phyloP scores from a whole-genome alignment of 2,329 filamentous ascomycete genomes.

The Xylariomycetidae sp. region DNA sequence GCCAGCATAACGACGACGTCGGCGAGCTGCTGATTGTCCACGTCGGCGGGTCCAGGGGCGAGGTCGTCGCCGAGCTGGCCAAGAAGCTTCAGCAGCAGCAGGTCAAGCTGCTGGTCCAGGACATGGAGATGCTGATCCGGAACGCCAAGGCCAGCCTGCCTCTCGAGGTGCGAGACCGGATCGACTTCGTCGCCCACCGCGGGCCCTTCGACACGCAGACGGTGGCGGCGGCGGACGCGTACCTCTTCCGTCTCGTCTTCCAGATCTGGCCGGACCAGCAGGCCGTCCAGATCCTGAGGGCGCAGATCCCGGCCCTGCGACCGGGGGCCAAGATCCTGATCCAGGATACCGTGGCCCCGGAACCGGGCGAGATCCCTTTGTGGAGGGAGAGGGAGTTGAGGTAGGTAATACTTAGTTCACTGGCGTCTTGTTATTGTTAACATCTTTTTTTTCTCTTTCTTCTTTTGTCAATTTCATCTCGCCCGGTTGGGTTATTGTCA shows the following conservation, averaged over 20 bases:
- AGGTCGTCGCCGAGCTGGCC: constrained; percentile 7
- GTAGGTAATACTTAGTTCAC: too few species aligned
- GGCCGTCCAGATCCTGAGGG: constrained; percentile 4
- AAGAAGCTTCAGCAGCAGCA: neutral
- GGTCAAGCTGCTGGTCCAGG: neutral
- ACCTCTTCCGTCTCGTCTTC: constrained; percentile 8
- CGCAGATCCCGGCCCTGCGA: constrained; percentile 7
- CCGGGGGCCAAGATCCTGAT: constrained; percentile 6
- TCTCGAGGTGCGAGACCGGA: constrained; percentile 1
- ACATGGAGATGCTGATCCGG: neutral
- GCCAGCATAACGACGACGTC: constrained; percentile 4
- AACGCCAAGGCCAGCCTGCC: neutral
- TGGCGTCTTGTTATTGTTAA: too few species aligned
- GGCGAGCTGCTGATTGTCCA: constrained; percentile 2
- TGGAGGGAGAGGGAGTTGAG: constrained; percentile 4
- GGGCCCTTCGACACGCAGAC: constrained; percentile 9
- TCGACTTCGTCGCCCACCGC: constrained; percentile 9
- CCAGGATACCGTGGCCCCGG: constrained; percentile 3
- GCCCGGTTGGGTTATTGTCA: too few species aligned
- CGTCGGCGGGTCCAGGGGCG: constrained; percentile 8
- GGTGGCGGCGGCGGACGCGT: constrained; percentile 7
- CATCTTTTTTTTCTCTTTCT: too few species aligned
- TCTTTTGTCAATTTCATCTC: too few species aligned
- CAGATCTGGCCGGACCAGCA: constrained; percentile 11
- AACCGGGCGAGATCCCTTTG: constrained; percentile 3